A percentile compares a stretch with the other conserved stretches of the same genome.
Conservation (phyloP, 257 asterid species). For the Apocynum venetum region DNA sequence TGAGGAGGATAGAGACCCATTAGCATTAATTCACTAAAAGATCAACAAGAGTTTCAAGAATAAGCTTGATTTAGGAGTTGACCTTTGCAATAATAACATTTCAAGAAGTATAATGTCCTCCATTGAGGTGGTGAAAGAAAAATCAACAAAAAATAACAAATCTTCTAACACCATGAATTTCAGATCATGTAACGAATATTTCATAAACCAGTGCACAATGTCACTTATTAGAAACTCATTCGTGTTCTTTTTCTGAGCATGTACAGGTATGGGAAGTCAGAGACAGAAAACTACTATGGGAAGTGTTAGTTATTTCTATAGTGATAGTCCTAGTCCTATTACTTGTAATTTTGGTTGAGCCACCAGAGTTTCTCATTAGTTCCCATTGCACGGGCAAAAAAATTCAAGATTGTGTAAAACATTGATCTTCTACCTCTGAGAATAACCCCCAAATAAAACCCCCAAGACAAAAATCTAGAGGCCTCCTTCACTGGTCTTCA, state of each 20-base stretch:
- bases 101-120: background rate
- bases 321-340: background rate
- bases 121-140: background rate
- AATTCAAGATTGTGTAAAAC: background rate
- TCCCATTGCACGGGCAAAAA: slow-evolving; percentile 12
- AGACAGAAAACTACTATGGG: background rate
- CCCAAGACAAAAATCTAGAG: slow-evolving; percentile 13
- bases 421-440: slow-evolving; percentile 11
- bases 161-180: background rate
- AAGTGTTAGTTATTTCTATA: slow-evolving; percentile 5
- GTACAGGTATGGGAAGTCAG: slow-evolving; percentile 15
- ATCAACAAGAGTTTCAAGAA: slow-evolving; percentile 20
- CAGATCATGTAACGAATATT: background rate
- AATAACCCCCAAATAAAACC: slow-evolving; percentile 4
- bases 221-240: background rate
- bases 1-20: slow-evolving; percentile 33
- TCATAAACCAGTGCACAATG: background rate
- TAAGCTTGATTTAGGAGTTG: slow-evolving; percentile 18
- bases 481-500: slow-evolving; percentile 18
- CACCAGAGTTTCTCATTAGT: slow-evolving; percentile 8
- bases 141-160: background rate
- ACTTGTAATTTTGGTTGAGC: slow-evolving; percentile 7
- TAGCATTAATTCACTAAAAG: slow-evolving; percentile 28
- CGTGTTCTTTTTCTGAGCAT: background rate
- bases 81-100: slow-evolving; percentile 1